These are phyloP conservation scores for Penicillium lagena DNA, from an alignment of 495 filamentous ascomycete genomes.

Conservation along the genomic window DNA sequence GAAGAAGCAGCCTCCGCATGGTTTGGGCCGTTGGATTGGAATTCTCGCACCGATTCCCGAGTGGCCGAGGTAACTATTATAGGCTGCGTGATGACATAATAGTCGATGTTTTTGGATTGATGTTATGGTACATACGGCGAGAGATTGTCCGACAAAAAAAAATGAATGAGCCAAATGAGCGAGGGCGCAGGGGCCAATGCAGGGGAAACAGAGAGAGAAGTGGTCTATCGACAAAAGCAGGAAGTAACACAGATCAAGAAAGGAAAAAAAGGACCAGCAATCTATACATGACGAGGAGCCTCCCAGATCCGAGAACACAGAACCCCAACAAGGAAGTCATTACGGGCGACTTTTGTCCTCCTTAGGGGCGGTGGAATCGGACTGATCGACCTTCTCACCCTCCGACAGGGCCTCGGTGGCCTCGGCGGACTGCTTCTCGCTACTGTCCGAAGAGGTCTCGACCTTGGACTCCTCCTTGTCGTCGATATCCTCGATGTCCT, in stretches of 20 bases:
- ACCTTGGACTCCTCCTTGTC: conserved; percentile 52
- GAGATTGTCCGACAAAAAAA: too few species aligned
- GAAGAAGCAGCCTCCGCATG: background rate
- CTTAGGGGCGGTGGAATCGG: conserved; percentile 12
- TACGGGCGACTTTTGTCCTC: conserved; percentile 24
- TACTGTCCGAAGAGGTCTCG: conserved; percentile 15
- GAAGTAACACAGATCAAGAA: conserved; percentile 21
- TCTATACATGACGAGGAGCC: conserved; percentile 9
- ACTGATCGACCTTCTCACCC: conserved; percentile 28
- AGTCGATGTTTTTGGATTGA: background rate
- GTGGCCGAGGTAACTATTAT: conserved; percentile 4
- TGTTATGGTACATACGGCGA: background rate
- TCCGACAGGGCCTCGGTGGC: conserved; percentile 37
- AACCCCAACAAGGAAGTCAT: conserved; percentile 1
- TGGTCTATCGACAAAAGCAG: conserved; percentile 18
- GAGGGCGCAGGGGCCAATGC: background rate
- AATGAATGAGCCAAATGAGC: background rate
- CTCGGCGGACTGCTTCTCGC: conserved; percentile 30
- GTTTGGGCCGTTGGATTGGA: background rate
- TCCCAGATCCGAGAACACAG: conserved; percentile 1
- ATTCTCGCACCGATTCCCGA: too few species aligned
- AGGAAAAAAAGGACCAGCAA: conserved; percentile 8
- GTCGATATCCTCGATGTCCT: conserved; percentile 80
- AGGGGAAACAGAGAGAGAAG: conserved; percentile 7
- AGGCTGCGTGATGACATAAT: conserved; percentile 3